Base-by-base conservation (phyloP, 2,329 filamentous ascomycete genomes). In the Fusarium sp. region DNA sequence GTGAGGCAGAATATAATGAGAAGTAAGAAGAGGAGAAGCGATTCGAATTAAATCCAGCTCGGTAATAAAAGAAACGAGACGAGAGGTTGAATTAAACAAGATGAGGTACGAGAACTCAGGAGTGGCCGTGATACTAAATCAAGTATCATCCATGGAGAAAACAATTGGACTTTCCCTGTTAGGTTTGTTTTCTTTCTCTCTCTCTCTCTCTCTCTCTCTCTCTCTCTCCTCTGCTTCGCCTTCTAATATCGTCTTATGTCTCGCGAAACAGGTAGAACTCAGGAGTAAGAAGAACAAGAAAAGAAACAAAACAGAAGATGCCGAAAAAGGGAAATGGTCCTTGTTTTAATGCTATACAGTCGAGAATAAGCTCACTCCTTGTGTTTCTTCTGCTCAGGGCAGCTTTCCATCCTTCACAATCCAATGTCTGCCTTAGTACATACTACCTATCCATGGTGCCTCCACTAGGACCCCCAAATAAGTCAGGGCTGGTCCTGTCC, bases 41-140 rank as follows among this genome's bases (percentile, higher is more conserved):
- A 50, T 44, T 41, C 41, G 42, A 54, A 59, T 57, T 45, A 63
- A 54, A 63, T 44, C 38, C 36, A 51, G 50, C 42, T 68, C 57
- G 50, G 50, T 42, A 63, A 65, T 69, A 33, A 63, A 44, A 47
- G 31, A 65, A 26, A 65, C 61, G 66, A 61, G 57, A 53, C 55
- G 50, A 60, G 67, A 69, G 24, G 64, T 60, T 57, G 68, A 61
- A 70, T 70, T 61, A 70, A 67, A 68, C 42, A 61, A 66, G 55
- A 58, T 41, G 57, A 57, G 54, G 39, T 56, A 55, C 44, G 44
- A 38, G 68, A 54, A 59, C 42, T 63, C 61, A 70, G 67, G 64
- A 72, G 64, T 63, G 59, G 20, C 58, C 64, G 60, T 61, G 69
- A 69, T 72, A 57, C 54, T 72, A 72, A 72, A 69, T 68, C 30